phyloP scores from a whole-genome alignment of 257 asterid genomes.

The Prunella vulgaris region DNA sequence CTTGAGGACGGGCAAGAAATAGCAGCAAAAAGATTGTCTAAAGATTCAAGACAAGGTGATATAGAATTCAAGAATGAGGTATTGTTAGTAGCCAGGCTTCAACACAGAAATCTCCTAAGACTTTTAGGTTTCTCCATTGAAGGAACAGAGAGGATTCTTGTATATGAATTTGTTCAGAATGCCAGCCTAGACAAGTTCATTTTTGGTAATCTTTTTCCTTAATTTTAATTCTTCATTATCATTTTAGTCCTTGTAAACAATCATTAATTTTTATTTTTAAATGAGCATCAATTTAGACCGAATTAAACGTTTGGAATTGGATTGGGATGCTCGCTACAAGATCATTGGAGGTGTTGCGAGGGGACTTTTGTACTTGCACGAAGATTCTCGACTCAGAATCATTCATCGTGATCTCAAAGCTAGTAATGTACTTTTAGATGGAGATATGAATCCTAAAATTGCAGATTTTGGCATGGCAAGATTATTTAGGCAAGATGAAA shows the following conservation, averaged over 20 bases:
- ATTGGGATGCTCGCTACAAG: neutral
- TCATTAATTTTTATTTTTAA: neutral
- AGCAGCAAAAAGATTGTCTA: neutral
- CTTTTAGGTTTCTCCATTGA: neutral
- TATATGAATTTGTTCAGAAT: neutral
- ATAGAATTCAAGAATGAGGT: neutral
- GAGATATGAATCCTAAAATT: neutral
- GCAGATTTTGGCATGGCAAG: neutral
- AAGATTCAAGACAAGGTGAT: neutral
- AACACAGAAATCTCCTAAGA: neutral
- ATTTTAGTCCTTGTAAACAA: neutral
- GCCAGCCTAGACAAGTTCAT: neutral
- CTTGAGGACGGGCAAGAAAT: neutral
- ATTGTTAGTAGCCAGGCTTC: neutral
- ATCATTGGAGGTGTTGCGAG: neutral
- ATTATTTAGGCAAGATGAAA: neutral
- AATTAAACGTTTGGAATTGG: neutral
- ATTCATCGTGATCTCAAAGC: neutral
- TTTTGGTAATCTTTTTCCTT: neutral
- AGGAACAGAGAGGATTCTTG: neutral
- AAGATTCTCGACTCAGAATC: neutral
- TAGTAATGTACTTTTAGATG: neutral
- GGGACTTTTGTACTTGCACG: neutral
- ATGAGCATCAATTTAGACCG: neutral
- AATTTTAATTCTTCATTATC: neutral